Evolutionary conservation across 1,284 basidiomycete species (phyloP), one percentile per base, ranked within the genome.

Genomic region (Naganishia cerealis): DNA sequence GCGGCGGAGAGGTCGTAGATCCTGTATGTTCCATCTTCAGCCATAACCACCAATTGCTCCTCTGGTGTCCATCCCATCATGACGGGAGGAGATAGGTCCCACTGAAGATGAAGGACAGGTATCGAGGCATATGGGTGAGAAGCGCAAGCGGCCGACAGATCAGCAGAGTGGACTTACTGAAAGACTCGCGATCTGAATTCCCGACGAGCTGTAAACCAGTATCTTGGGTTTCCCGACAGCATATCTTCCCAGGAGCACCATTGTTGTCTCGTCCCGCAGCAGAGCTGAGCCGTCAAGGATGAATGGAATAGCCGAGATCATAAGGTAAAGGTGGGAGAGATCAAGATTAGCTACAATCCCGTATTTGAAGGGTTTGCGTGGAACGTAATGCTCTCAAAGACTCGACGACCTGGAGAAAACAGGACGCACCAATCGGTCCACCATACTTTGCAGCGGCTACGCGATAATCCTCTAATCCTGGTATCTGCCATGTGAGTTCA

Each of bases 11-110:
- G 83, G 78, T 94, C 89, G 77, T 98, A 97, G 21, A 97, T 77
- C 50, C 95, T 86, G 77, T 96, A 97, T 10, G 86, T 84, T 18
- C 95, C 95, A 74, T 97, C 93, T 78, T 96, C 93, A 73, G 94
- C 92, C 38, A 99, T 81, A 7, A 95, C 86, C 0, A 90, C 87
- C 42, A 98, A 85, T 61, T 87, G 85, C 74, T 95, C 91, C 16
- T 71, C 46, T 1, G 70, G 53, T 0, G 77, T 78, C 66, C 78
- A 76, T 63, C 76, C 74, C 15, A 79, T 67, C 12, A 77, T 69
- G 16, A 79, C 66, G 2, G 75, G 73, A 71, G 73, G 80, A 69
- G 72, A 65, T 2, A 78, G 70, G 50, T 80, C 78, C 78, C 77
- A 79, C 40, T 42, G 50, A n/a, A 3, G 18, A 21, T 2, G 36